Evolutionary conservation across 495 filamentous ascomycete species (phyloP).

Genomic region (Aspergillus haitiensis): DNA sequence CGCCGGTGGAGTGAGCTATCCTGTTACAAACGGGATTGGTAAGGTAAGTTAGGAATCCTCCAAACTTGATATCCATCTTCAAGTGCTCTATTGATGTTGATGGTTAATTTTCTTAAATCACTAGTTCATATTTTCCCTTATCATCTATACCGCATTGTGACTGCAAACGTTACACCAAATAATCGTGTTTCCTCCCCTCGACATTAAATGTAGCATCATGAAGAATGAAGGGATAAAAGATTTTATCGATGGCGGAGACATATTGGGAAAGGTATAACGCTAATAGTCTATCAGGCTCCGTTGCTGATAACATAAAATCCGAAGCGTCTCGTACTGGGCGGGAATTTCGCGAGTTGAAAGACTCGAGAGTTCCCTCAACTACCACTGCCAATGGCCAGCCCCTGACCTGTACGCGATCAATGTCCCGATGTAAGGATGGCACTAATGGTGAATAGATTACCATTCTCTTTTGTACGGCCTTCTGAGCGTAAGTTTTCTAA

Average conservation of each 20-base stretch:
- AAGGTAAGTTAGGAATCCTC: slow-evolving; percentile 37
- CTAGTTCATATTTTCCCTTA: background rate
- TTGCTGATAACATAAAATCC: slow-evolving; percentile 75
- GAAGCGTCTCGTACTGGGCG: slow-evolving; percentile 67
- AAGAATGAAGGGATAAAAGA: slow-evolving; percentile 32
- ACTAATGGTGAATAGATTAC: slow-evolving; percentile 59
- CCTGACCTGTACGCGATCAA: slow-evolving; percentile 64
- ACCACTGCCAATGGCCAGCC: slow-evolving; percentile 80
- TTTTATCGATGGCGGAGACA: background rate
- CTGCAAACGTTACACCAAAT: slow-evolving; percentile 23
- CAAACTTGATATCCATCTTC: background rate
- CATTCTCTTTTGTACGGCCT: slow-evolving; percentile 94
- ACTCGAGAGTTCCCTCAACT: slow-evolving; percentile 64
- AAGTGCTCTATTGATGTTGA: slow-evolving; percentile 17
- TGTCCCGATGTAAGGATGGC: slow-evolving; percentile 1
- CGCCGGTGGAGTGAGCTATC: slow-evolving; percentile 41
- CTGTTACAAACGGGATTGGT: slow-evolving; percentile 41
- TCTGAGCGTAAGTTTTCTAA: slow-evolving; percentile 59
- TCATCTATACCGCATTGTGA: slow-evolving; percentile 1
- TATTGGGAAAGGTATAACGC: slow-evolving; percentile 24
- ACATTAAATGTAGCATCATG: slow-evolving; percentile 30
- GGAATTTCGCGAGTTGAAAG: slow-evolving; percentile 76
- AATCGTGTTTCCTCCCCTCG: slow-evolving; percentile 26
- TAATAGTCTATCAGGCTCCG: slow-evolving; percentile 58
- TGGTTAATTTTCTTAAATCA: background rate